phyloP scores from a whole-genome alignment of 495 filamentous ascomycete species.

The Neurospora sublineolata region DNA sequence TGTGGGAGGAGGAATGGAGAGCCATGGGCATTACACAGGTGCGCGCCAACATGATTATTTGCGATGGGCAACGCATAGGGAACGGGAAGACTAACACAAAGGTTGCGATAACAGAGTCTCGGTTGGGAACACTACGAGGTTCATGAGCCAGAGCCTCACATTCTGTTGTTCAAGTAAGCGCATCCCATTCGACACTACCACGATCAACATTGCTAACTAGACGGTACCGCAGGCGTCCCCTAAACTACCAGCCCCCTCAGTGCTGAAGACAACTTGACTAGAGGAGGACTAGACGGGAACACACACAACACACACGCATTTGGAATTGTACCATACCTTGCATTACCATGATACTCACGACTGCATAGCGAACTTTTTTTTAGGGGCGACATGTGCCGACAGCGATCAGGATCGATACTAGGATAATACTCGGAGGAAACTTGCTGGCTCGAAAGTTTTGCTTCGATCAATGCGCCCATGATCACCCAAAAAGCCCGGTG shows the following conservation, averaged over 20 bases:
- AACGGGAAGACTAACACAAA: not conserved
- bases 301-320: not conserved
- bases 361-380: constrained; percentile 27
- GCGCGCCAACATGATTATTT: constrained; percentile 6
- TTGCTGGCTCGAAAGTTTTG: not conserved
- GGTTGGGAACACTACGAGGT: constrained; percentile 99
- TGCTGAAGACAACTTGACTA: constrained; percentile 20
- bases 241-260: constrained; percentile 68
- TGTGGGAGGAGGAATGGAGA: constrained; percentile 98
- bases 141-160: constrained; percentile 96
- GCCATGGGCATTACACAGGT: constrained; percentile 94
- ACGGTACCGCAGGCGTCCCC: constrained; percentile 51
- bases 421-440: not conserved
- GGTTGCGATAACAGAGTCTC: constrained; percentile 52
- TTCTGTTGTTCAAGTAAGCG: constrained; percentile 91
- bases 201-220: not conserved
- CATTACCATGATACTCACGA: constrained; percentile 21
- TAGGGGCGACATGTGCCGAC: not conserved
- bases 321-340: constrained; percentile 14
- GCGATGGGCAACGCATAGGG: not conserved
- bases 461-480: not conserved
- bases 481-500: not conserved
- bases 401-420: not conserved
- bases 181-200: not conserved
- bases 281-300: not conserved